A percentile compares a stretch with the other conserved stretches of the same genome.
These are phyloP conservation scores for Taphrina sp. DNA, from an alignment of 1,139 yeast genomes.

Conservation along the genomic window DNA sequence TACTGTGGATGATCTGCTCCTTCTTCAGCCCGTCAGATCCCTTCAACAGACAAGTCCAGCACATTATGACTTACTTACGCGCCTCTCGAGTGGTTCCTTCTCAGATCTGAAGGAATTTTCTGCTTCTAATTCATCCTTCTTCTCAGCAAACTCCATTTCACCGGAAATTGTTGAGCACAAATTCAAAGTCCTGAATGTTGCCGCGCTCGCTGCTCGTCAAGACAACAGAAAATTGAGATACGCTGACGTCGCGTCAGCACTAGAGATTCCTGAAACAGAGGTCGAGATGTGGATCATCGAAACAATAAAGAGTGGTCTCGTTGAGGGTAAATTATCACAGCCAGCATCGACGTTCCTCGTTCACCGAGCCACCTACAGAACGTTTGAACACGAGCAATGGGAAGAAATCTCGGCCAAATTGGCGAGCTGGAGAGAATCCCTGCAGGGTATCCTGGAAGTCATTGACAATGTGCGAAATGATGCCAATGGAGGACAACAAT, in stretches of 20 bases:
- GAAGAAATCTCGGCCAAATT: conserved; percentile 44
- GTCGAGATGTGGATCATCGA: conserved; percentile 50
- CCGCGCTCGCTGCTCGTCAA: conserved; percentile 39
- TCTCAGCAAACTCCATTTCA: conserved; percentile 36
- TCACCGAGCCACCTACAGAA: conserved; percentile 47
- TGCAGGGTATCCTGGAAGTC: conserved; percentile 45
- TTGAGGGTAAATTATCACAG: conserved; percentile 50
- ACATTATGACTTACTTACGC: conserved; percentile 42
- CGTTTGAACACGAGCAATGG: conserved; percentile 48
- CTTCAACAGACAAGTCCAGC: conserved; percentile 39
- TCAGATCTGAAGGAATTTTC: conserved; percentile 38
- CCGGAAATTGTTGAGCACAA: conserved; percentile 40
- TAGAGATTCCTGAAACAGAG: conserved; percentile 43
- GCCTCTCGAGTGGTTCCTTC: conserved; percentile 45
- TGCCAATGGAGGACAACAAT: conserved; percentile 11
- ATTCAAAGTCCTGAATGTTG: conserved; percentile 39
- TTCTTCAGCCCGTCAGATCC: conserved; percentile 43
- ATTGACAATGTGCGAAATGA: conserved; percentile 31
- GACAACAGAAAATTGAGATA: conserved; percentile 42
- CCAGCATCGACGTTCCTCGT: conserved; percentile 45
- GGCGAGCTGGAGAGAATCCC: conserved; percentile 45
- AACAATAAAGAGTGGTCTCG: conserved; percentile 48
- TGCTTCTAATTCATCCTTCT: conserved; percentile 32
- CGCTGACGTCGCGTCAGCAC: conserved; percentile 43
- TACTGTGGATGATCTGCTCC: conserved; percentile 45